Evolutionary conservation across 2,329 filamentous ascomycete species (phyloP).

Genomic region (Neonectria punicea): DNA sequence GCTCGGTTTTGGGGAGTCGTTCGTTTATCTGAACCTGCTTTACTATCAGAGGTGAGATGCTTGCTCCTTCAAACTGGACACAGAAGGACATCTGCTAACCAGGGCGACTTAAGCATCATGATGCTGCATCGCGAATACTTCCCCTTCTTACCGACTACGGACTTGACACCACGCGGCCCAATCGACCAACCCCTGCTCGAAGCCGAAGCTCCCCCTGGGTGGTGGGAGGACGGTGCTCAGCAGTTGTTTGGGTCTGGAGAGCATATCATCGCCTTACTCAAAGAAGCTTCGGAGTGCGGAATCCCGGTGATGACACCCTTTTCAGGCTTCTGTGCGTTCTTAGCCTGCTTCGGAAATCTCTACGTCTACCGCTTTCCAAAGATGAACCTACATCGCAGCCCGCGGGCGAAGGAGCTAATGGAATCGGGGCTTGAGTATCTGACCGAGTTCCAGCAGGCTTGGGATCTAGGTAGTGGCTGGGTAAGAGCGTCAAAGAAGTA

Average conservation of each 20-base stretch:
- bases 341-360: conserved; percentile 54
- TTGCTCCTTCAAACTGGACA: rapidly evolving
- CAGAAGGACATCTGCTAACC: not conserved
- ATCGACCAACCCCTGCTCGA: conserved; percentile 54
- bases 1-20: conserved; percentile 53
- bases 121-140: conserved; percentile 58
- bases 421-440: conserved; percentile 34
- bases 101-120: conserved; percentile 46
- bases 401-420: conserved; percentile 31
- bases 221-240: conserved; percentile 52
- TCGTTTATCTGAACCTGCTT: conserved; percentile 55
- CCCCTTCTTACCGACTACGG: conserved; percentile 53
- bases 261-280: conserved; percentile 48
- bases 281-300: conserved; percentile 51
- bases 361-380: conserved; percentile 53
- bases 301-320: conserved; percentile 54
- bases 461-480: conserved; percentile 39
- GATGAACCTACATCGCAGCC: conserved; percentile 48
- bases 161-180: conserved; percentile 50
- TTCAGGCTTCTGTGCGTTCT: conserved; percentile 58
- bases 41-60: conserved; percentile 54
- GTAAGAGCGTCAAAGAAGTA: conserved; percentile 3
- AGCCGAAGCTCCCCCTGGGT: conserved; percentile 49
- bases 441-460: conserved; percentile 36
- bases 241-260: conserved; percentile 51